Evolutionary conservation across 768 basidiomycete species (phyloP).

Genomic region (Mycena albidolilacea): DNA sequence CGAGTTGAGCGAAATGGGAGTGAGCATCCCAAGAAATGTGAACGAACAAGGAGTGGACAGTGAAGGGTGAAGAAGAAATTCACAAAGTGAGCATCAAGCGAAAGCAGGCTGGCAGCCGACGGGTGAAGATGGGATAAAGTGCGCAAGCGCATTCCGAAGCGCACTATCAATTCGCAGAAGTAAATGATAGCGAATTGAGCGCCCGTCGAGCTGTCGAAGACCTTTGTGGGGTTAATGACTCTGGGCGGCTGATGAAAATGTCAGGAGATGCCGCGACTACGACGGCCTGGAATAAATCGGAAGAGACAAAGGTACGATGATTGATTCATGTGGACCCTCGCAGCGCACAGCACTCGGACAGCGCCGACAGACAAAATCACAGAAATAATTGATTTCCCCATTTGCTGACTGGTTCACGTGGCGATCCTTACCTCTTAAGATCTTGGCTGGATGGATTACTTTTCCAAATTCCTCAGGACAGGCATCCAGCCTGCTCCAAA

Average conservation of each 20-base stretch:
- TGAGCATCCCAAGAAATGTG: conserved; percentile 28
- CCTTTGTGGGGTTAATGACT: conserved; percentile 21
- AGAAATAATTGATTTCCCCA: not conserved
- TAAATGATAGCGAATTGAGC: conserved; percentile 14
- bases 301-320: not conserved
- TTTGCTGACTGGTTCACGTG: not conserved
- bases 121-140: not conserved
- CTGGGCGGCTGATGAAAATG: conserved; percentile 34
- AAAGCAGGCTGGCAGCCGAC: conserved; percentile 18
- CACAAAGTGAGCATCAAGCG: conserved; percentile 20
- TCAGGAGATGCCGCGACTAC: conserved; percentile 1
- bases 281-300: not conserved
- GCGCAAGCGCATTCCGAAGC: conserved; percentile 24
- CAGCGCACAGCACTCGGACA: no score
- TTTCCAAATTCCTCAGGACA: conserved; percentile 82
- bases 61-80: conserved; percentile 24
- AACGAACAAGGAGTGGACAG: conserved; percentile 14
- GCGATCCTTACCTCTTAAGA: not conserved
- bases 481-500: conserved; percentile 62
- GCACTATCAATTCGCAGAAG: conserved; percentile 13
- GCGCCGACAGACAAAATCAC: no score
- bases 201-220: not conserved
- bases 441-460: conserved; percentile 77
- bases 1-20: conserved; percentile 21
- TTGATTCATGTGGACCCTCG: not conserved